Base-by-base conservation (phyloP, 768 basidiomycete genomes). In the Trametopsis cervina region DNA sequence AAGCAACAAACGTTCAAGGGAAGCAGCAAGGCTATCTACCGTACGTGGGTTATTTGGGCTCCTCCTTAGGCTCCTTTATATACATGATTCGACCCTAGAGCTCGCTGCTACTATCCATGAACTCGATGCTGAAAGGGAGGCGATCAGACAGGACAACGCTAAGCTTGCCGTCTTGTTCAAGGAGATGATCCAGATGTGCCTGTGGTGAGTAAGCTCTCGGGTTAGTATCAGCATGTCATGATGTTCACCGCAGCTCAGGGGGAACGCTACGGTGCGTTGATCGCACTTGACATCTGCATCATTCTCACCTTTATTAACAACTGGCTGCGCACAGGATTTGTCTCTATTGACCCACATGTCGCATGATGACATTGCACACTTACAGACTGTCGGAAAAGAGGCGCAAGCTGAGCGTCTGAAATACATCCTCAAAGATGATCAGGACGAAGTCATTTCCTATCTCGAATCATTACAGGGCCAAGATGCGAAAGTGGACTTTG, bases 141-240 rank as follows among this genome's bases (percentile, higher is more conserved):
- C 60, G 1, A 54, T 84, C 3, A 60, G 60, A 22, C 60, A 69
- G 0, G 73, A 85, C 49, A 63, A 74, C 0, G 69, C 71, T 13
- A 81, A 81, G 50, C 67, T 89, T 15, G 67, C 70, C 25, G 69
- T 84, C 0, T 61, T 92, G 12, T 91, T 90, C 65, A 76, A 74
- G 46, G 85, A 91, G 63, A 91, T 93, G 85, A 71, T 89, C 6
- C 88, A 92, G 59, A 90, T 93, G 79, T 88, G 87, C 64, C 74
- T 92, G 21, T 92, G 90, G 89, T 83, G 47, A 46, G 68, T 54
- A 24, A 22, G 17, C 9, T 39, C 12, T 36, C 20, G 10, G 4
- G 33, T 26, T 45, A 13, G 20, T 38, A 11, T 13, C 33, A 45
- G 33, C 20, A 35, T n/a, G n/a, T n/a, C 29, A 12, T 54, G 2